A percentile compares a stretch with the other conserved stretches of the same genome.
phyloP scores from a whole-genome alignment of 2,329 filamentous ascomycete species.

The Ilyonectria mors-panacis region DNA sequence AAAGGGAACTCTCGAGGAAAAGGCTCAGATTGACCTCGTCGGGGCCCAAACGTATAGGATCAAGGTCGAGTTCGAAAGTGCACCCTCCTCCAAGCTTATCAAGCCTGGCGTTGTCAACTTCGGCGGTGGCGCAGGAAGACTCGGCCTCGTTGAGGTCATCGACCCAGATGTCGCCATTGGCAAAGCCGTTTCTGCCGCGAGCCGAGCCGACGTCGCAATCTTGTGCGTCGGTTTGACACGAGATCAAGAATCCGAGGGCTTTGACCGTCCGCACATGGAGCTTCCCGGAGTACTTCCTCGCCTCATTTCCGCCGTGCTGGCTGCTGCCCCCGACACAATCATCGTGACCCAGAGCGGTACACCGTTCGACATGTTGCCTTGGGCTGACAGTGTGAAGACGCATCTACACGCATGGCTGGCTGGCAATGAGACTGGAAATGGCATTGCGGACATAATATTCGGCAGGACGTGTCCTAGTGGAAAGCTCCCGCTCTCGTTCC shows the following conservation, averaged over 20 bases:
- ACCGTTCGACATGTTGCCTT: slow-evolving; percentile 31
- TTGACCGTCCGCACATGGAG: slow-evolving; percentile 26
- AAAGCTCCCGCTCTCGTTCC: slow-evolving; percentile 29
- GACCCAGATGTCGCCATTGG: slow-evolving; percentile 9
- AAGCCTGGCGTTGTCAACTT: slow-evolving; percentile 21
- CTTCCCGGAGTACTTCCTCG: slow-evolving; percentile 1
- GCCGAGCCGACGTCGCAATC: background rate
- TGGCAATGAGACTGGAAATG: slow-evolving; percentile 29
- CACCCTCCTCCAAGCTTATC: slow-evolving; percentile 25
- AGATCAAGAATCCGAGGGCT: slow-evolving; percentile 29
- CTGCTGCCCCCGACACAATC: background rate
- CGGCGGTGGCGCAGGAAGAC: slow-evolving; percentile 24
- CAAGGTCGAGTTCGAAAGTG: slow-evolving; percentile 21
- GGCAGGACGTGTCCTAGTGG: slow-evolving; percentile 15
- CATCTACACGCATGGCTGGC: slow-evolving; percentile 26
- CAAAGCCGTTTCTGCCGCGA: slow-evolving; percentile 6
- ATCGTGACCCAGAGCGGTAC: slow-evolving; percentile 24
- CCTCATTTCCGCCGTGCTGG: slow-evolving; percentile 9
- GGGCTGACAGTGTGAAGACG: background rate
- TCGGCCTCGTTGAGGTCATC: slow-evolving; percentile 18
- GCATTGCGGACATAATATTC: slow-evolving; percentile 30
- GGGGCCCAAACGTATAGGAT: slow-evolving; percentile 31
- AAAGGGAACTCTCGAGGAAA: slow-evolving; percentile 51
- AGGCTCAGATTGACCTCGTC: slow-evolving; percentile 22
- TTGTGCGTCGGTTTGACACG: slow-evolving; percentile 16